phyloP scores from a whole-genome alignment of 2,329 filamentous ascomycete species.

The Tolypocladium amazonense region DNA sequence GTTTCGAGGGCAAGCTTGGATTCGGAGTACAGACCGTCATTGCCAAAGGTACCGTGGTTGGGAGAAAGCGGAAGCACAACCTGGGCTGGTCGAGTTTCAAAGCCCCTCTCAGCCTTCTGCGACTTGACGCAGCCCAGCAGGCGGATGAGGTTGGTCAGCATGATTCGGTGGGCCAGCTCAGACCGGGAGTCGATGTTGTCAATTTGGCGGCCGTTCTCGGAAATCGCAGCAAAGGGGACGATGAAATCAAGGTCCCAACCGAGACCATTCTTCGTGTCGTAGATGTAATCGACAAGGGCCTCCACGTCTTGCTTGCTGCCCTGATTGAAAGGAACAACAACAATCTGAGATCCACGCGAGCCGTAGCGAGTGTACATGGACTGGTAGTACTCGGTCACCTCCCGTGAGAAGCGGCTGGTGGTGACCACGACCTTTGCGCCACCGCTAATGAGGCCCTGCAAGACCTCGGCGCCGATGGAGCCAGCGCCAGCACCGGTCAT shows the following conservation, averaged over 20 bases:
- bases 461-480: conserved; percentile 92
- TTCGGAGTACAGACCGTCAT: conserved; percentile 95
- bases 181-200: conserved; percentile 95
- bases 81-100: conserved; percentile 91
- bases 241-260: conserved; percentile 98
- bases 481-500: conserved; percentile 98
- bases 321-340: conserved; percentile 98
- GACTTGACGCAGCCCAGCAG: conserved; percentile 84
- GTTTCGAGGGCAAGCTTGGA: conserved; percentile 96
- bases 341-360: conserved; percentile 86
- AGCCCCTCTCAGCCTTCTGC: conserved; percentile 78
- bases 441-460: conserved; percentile 91
- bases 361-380: conserved; percentile 95
- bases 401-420: conserved; percentile 89
- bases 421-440: conserved; percentile 96
- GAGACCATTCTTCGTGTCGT: conserved; percentile 88
- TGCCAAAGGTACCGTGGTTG: conserved; percentile 97
- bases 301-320: conserved; percentile 97
- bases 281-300: conserved; percentile 89
- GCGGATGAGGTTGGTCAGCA: conserved; percentile 93
- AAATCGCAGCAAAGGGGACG: conserved; percentile 92
- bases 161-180: conserved; percentile 95
- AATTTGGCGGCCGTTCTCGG: conserved; percentile 95
- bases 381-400: conserved; percentile 99
- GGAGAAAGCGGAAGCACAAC: conserved; percentile 93